Percentiles rank a stretch among this genome's conserved stretches.
These are phyloP conservation scores for Rhododendron simsii DNA, from an alignment of 148 eudicot species.

Conservation along the genomic window DNA sequence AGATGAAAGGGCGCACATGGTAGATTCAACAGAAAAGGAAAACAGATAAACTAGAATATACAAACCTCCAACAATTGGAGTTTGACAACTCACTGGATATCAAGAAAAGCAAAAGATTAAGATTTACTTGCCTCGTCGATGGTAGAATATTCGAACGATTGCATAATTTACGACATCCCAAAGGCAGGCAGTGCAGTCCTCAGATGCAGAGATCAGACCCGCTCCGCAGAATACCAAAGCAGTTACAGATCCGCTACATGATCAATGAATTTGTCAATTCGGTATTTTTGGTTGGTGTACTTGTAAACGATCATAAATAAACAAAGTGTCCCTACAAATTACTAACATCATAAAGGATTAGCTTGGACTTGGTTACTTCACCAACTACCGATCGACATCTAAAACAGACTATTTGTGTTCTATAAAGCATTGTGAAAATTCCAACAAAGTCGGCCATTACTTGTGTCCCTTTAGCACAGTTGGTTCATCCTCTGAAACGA, in stretches of 20 bases:
- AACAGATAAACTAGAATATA: not conserved
- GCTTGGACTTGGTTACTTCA: too few relatives aligned
- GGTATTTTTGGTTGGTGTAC: not conserved
- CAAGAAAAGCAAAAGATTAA: not conserved
- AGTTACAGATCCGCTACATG: constrained; percentile 18
- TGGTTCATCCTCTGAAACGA: too few relatives aligned
- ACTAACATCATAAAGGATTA: too few relatives aligned
- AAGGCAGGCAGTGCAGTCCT: constrained; percentile 27
- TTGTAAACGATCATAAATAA: not conserved
- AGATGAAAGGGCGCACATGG: not conserved
- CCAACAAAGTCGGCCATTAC: too few relatives aligned
- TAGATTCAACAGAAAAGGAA: not conserved
- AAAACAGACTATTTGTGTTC: too few relatives aligned
- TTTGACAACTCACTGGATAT: not conserved
- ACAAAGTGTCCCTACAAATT: not conserved
- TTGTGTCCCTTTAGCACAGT: too few relatives aligned
- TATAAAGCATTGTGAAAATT: too few relatives aligned
- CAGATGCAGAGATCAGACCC: constrained; percentile 26
- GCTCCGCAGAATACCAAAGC: constrained; percentile 10
- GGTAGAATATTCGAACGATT: constrained; percentile 16
- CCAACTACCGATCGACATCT: too few relatives aligned
- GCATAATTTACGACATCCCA: constrained; percentile 20
- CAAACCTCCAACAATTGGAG: not conserved
- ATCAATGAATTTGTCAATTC: not conserved
- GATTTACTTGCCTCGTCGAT: constrained; percentile 12